Evolutionary conservation across 768 basidiomycete species (phyloP).

Genomic region (Tephrocybe sp.): DNA sequence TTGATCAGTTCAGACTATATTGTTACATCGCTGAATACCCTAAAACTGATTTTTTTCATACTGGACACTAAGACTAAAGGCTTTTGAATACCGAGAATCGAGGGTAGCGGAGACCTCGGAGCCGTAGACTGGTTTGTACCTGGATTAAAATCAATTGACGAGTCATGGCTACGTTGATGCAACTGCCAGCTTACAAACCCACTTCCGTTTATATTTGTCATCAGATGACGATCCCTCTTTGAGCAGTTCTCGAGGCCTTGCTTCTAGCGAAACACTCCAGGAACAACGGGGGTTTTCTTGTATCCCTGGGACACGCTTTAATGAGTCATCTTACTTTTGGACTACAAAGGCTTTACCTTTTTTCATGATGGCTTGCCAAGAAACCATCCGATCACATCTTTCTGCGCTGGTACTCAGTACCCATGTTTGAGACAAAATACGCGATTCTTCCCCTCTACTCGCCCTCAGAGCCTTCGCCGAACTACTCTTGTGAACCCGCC

Average conservation of each 20-base stretch:
- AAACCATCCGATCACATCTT: neutral
- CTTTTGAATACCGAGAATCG: neutral
- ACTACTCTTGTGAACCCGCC: constrained; percentile 54
- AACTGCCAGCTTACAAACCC: neutral
- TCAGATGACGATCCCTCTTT: neutral
- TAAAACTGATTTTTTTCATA: neutral
- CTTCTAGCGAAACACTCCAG: too few species aligned
- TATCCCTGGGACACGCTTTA: too few species aligned
- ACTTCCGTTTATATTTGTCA: too few species aligned
- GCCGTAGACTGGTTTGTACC: neutral
- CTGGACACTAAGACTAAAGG: too few species aligned
- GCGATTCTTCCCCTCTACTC: constrained; percentile 47
- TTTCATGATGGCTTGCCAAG: neutral
- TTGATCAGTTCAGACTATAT: neutral
- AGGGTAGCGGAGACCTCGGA: neutral
- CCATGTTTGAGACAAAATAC: constrained; percentile 5
- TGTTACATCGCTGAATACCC: neutral
- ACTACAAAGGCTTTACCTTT: neutral
- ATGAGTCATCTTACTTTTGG: constrained; percentile 5
- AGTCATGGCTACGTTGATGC: constrained; percentile 6
- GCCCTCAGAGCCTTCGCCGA: constrained; percentile 49
- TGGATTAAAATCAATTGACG: constrained; percentile 4
- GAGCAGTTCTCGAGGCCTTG: too few species aligned
- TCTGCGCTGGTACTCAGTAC: neutral
- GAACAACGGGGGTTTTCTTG: constrained; percentile 1